Evolutionary conservation across 1,284 basidiomycete species (phyloP).

Genomic region (Marasmius fiardii): DNA sequence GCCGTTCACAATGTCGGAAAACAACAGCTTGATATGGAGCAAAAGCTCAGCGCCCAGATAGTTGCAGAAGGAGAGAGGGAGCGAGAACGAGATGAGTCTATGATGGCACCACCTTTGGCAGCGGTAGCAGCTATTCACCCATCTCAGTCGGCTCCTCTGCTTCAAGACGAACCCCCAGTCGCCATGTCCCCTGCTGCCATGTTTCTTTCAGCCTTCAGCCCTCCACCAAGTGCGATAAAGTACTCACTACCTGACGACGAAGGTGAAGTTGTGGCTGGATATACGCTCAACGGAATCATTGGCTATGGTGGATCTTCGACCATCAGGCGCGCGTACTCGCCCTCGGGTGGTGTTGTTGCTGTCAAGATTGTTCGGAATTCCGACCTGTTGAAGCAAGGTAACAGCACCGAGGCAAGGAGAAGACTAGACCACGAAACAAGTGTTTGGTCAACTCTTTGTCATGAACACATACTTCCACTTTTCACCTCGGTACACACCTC

Average conservation of each 20-base stretch:
- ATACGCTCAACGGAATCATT: conserved; percentile 75
- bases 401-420: conserved; percentile 44
- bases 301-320: conserved; percentile 88
- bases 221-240: conserved; percentile 20
- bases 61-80: not conserved
- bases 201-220: conserved; percentile 70
- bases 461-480: conserved; percentile 74
- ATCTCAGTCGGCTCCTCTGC: conserved; percentile 6
- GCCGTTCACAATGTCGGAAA: not conserved
- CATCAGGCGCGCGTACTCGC: conserved; percentile 70
- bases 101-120: too few species aligned
- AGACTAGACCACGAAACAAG: conserved; percentile 74
- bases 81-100: not conserved
- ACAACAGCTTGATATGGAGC: not conserved
- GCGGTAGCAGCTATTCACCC: not conserved
- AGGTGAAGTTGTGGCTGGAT: conserved; percentile 61
- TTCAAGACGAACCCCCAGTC: conserved; percentile 10
- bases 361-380: conserved; percentile 76
- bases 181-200: conserved; percentile 68
- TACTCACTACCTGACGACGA: conserved; percentile 49
- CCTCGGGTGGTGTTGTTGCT: conserved; percentile 69
- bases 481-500: conserved; percentile 65
- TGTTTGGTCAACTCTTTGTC: conserved; percentile 78
- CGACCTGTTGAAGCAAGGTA: conserved; percentile 47
- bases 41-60: not conserved